Conservation (phyloP, 352 stramenopile species). For the Phytophthora sansomeana region DNA sequence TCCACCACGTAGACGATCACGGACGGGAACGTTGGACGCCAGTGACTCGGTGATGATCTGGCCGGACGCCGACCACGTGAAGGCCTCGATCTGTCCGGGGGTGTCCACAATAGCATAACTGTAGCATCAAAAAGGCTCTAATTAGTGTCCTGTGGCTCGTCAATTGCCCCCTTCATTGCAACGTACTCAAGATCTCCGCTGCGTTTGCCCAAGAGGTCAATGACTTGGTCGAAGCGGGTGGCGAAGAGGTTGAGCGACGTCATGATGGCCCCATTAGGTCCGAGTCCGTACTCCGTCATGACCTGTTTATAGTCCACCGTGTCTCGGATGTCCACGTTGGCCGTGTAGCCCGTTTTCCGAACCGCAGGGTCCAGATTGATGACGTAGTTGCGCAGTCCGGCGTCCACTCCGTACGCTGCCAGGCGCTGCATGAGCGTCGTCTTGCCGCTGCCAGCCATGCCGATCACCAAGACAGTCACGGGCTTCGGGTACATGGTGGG, state of each 20-base stretch:
- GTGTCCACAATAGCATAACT: slow-evolving; percentile 98
- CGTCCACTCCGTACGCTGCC: slow-evolving; percentile 71
- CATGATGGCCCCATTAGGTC: slow-evolving; percentile 99
- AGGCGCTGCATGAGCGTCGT: slow-evolving; percentile 95
- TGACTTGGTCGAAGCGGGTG: slow-evolving; percentile 99
- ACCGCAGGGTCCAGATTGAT: slow-evolving; percentile 99
- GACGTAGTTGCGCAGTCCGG: slow-evolving; percentile 91
- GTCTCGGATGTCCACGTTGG: slow-evolving; percentile 99
- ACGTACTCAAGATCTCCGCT: slow-evolving; percentile 85
- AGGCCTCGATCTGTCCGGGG: slow-evolving; percentile 99
- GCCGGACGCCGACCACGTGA: slow-evolving; percentile 99
- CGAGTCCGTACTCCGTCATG: slow-evolving; percentile 98
- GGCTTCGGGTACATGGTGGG: slow-evolving; percentile 74
- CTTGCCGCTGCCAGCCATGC: slow-evolving; percentile 98
- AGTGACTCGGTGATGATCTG: slow-evolving; percentile 98
- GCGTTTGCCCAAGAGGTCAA: slow-evolving; percentile 94
- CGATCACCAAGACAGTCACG: slow-evolving; percentile 91
- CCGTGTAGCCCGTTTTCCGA: slow-evolving; percentile 94
- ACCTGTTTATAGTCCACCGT: slow-evolving; percentile 99
- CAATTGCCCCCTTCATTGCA: slow-evolving; percentile 12
- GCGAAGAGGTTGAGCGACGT: slow-evolving; percentile 99
- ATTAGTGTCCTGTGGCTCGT: slow-evolving; percentile 5
- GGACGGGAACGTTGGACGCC: slow-evolving; percentile 96
- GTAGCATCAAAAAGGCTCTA: not conserved
- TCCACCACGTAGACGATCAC: slow-evolving; percentile 98